Conservation (phyloP, 2,329 filamentous ascomycete species). For the Ceratocystiopsis minuta region DNA sequence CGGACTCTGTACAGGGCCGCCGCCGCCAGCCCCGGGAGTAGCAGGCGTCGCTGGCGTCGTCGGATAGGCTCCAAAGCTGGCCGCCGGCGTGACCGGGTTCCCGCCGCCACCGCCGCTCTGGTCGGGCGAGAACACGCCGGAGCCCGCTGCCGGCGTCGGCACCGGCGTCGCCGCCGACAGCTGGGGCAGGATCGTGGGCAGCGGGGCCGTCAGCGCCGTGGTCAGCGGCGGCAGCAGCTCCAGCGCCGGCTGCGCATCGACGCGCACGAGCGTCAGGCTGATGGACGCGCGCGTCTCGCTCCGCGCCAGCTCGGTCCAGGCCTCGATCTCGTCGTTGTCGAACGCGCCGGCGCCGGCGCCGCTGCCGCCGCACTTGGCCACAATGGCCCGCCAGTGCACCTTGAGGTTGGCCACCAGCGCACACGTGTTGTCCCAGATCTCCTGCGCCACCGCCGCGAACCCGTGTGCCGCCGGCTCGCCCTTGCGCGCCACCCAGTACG, state of each 20-base stretch:
- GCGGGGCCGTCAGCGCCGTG: constrained; percentile 26
- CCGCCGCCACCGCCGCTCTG: constrained; percentile 23
- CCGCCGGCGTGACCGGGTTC: constrained; percentile 19
- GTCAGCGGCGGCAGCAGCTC: constrained; percentile 40
- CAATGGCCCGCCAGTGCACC: constrained; percentile 60
- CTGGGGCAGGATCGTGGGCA: constrained; percentile 22
- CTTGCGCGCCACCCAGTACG: constrained; percentile 52
- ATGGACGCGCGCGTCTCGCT: constrained; percentile 32
- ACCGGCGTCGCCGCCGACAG: constrained; percentile 34
- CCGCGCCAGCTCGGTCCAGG: constrained; percentile 36
- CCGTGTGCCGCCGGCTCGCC: constrained; percentile 29
- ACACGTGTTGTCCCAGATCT: constrained; percentile 63
- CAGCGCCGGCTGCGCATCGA: constrained; percentile 46
- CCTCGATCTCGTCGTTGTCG: constrained; percentile 35
- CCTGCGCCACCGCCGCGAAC: constrained; percentile 47
- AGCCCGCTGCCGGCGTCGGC: constrained; percentile 45
- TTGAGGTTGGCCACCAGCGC: constrained; percentile 53
- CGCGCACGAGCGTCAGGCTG: constrained; percentile 41
- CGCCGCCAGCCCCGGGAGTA: neutral
- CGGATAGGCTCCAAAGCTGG: constrained; percentile 9
- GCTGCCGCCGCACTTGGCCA: constrained; percentile 55
- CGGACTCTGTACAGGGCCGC: neutral
- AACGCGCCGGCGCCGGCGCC: constrained; percentile 37
- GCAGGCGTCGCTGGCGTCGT: constrained; percentile 10
- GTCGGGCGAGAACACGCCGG: constrained; percentile 39